phyloP scores from a whole-genome alignment of 2,329 filamentous ascomycete genomes.

The Exophiala alcalophila region DNA sequence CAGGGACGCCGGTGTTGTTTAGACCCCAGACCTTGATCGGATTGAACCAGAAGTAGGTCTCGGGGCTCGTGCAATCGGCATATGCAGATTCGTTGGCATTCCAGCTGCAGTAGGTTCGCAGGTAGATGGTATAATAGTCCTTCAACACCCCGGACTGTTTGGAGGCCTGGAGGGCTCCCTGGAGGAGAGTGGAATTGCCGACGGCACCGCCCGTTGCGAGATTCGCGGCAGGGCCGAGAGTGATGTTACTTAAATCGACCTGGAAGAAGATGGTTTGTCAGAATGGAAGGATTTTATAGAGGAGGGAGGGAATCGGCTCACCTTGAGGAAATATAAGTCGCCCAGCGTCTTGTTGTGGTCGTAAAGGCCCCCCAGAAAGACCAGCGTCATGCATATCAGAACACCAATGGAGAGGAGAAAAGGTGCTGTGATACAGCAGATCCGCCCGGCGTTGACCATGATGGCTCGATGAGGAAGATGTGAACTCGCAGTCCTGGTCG shows the following conservation, averaged over 20 bases:
- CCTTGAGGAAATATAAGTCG: slow-evolving; percentile 56
- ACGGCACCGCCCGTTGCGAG: slow-evolving; percentile 34
- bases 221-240: slow-evolving; percentile 44
- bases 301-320: slow-evolving; percentile 28
- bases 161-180: slow-evolving; percentile 37
- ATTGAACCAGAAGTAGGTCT: slow-evolving; percentile 74
- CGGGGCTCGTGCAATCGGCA: slow-evolving; percentile 64
- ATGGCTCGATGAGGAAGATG: not conserved
- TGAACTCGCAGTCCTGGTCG: not conserved
- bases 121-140: slow-evolving; percentile 74
- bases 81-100: slow-evolving; percentile 52
- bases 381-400: slow-evolving; percentile 63
- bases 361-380: slow-evolving; percentile 57
- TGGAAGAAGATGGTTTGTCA: slow-evolving; percentile 39
- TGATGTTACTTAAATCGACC: slow-evolving; percentile 62
- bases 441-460: slow-evolving; percentile 73
- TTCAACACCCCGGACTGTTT: slow-evolving; percentile 57
- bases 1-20: slow-evolving; percentile 49
- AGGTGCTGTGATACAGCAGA: slow-evolving; percentile 83
- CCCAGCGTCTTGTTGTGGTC: slow-evolving; percentile 47
- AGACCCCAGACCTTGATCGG: slow-evolving; percentile 65
- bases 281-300: not conserved
- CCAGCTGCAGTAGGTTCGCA: slow-evolving; percentile 83
- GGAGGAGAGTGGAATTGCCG: slow-evolving; percentile 36
- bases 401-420: slow-evolving; percentile 76